Percentiles rank a stretch among this genome's conserved stretches.
These are phyloP conservation scores for Umbilicus rupestris DNA, from an alignment of 164 flowering plant species.

Conservation along the genomic window DNA sequence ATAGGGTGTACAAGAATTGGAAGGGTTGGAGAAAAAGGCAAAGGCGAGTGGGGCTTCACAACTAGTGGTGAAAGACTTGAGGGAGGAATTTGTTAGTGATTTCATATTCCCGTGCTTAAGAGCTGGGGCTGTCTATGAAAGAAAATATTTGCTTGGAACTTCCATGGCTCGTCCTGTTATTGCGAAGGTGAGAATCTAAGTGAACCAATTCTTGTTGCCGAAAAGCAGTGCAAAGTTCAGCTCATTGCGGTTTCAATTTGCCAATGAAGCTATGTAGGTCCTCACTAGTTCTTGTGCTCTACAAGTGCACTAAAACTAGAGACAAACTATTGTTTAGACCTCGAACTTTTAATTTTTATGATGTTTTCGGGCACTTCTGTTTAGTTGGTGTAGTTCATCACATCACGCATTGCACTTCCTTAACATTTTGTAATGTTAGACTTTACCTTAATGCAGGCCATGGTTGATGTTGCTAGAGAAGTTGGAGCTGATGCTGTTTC, in stretches of 20 bases:
- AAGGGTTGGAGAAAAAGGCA: constrained; percentile 86
- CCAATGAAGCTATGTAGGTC: no score
- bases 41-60: constrained; percentile 96
- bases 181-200: constrained; percentile 46
- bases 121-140: constrained; percentile 93
- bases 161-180: constrained; percentile 99
- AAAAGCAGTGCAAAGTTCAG: background rate
- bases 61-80: constrained; percentile 81
- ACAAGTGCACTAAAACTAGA: no score
- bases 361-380: no score
- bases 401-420: background rate
- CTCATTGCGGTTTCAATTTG: background rate
- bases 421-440: background rate
- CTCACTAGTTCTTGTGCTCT: no score
- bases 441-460: constrained; percentile 18
- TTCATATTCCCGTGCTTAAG: constrained; percentile 85
- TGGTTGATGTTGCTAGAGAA: constrained; percentile 65
- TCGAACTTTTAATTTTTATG: no score
- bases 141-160: constrained; percentile 94
- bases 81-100: constrained; percentile 86
- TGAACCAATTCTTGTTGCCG: background rate
- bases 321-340: no score
- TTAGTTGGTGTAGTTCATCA: no score
- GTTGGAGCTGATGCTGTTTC: constrained; percentile 98
- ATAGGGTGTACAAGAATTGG: constrained; percentile 74